These are phyloP conservation scores for Zygotorulaspora sp. DNA, from an alignment of 805 yeast species.

Conservation along the genomic window DNA sequence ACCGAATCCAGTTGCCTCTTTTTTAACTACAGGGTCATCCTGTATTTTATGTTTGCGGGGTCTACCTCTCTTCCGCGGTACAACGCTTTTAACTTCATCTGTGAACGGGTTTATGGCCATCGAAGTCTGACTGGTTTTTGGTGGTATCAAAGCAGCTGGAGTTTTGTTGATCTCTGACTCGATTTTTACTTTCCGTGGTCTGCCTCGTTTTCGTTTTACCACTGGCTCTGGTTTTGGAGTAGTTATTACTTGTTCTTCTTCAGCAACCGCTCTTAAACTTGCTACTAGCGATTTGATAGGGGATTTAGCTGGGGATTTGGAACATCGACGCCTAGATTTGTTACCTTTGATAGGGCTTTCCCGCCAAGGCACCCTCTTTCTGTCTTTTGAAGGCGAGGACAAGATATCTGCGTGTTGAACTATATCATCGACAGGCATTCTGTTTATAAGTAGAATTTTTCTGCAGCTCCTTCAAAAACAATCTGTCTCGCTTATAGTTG, in stretches of 20 bases:
- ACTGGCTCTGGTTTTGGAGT: not conserved
- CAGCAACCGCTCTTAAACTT: not conserved
- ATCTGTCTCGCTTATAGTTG: too few species aligned
- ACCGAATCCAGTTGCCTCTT: too few species aligned
- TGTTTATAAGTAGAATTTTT: too few species aligned
- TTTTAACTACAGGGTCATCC: too few species aligned
- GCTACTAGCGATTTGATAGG: slow-evolving; percentile 15
- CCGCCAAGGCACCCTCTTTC: slow-evolving; percentile 3
- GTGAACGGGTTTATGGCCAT: not conserved
- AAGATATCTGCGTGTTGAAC: slow-evolving; percentile 25
- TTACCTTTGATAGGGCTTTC: slow-evolving; percentile 1
- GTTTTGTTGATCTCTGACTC: not conserved
- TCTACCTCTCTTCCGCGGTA: not conserved
- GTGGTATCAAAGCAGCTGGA: not conserved
- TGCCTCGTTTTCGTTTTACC: not conserved
- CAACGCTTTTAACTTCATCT: not conserved
- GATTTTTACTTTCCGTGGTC: not conserved
- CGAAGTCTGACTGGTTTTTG: not conserved
- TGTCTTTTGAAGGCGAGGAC: slow-evolving; percentile 20
- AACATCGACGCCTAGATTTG: slow-evolving; percentile 5
- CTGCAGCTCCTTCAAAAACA: too few species aligned
- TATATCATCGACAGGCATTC: slow-evolving; percentile 17
- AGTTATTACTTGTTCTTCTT: not conserved
- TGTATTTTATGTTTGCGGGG: not conserved
- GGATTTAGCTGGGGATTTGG: slow-evolving; percentile 23